These are phyloP conservation scores for Tetrapyrgos nigripes DNA, from an alignment of 1,284 basidiomycete genomes.

Conservation along the genomic window DNA sequence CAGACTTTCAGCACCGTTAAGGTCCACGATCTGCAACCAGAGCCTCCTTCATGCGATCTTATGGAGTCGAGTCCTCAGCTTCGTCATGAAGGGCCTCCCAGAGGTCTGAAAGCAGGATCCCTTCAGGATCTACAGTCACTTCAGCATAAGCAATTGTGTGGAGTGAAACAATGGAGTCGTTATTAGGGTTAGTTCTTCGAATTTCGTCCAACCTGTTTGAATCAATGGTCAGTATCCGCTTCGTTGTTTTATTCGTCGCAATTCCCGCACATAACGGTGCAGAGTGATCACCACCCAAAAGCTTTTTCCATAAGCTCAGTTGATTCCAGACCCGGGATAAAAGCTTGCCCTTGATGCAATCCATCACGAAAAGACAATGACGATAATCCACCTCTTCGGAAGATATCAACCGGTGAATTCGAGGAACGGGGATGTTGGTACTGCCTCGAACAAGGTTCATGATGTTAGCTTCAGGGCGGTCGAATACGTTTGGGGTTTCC, in stretches of 20 bases:
- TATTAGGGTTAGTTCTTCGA: too few species aligned
- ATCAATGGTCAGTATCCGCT: too few species aligned
- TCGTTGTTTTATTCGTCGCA: neutral
- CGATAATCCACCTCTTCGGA: neutral
- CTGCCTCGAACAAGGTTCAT: conserved; percentile 4
- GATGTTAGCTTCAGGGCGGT: neutral
- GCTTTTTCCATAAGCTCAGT: conserved; percentile 1
- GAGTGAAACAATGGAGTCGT: too few species aligned
- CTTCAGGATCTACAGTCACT: neutral
- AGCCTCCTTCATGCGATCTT: neutral
- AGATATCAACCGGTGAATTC: conserved; percentile 4
- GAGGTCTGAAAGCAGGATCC: neutral
- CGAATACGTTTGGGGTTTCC: too few species aligned
- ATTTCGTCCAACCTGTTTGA: too few species aligned
- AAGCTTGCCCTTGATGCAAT: conserved; percentile 8
- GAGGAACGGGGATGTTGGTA: conserved; percentile 4
- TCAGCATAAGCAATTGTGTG: too few species aligned
- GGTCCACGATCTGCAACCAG: neutral
- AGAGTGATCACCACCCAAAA: conserved; percentile 2
- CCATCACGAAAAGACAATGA: conserved; percentile 10
- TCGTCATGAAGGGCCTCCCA: neutral
- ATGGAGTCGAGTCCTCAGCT: neutral
- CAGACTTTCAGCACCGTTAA: neutral
- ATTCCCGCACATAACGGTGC: neutral
- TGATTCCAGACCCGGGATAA: neutral